Evolutionary conservation across 2,329 filamentous ascomycete species (phyloP).

Genomic region (Beauveria sp.): DNA sequence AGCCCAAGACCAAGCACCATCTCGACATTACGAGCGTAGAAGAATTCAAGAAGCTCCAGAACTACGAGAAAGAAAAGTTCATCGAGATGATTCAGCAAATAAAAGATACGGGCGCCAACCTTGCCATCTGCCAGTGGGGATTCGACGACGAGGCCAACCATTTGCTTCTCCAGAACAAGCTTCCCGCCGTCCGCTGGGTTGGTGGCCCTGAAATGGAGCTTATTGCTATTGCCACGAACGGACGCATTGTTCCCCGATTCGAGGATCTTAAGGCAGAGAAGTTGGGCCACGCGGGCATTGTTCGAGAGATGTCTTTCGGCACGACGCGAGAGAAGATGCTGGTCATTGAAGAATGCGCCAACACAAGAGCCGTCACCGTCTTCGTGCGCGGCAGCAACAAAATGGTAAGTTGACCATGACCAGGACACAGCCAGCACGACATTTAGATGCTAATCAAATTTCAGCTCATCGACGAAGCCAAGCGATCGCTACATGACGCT

Average conservation of each 20-base stretch:
- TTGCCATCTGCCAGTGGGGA: constrained; percentile 98
- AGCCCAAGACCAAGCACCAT: constrained; percentile 99
- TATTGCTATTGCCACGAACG: constrained; percentile 97
- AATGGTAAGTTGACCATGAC: constrained; percentile 59
- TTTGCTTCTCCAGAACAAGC: constrained; percentile 86
- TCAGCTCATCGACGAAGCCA: constrained; percentile 97
- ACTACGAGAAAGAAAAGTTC: constrained; percentile 93
- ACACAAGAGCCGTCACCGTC: constrained; percentile 90
- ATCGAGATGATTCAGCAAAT: constrained; percentile 98
- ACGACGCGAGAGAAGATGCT: constrained; percentile 99
- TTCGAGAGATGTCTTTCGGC: constrained; percentile 92
- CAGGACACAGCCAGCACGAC: not conserved
- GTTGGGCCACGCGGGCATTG: constrained; percentile 80
- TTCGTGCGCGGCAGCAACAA: constrained; percentile 98
- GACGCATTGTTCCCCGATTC: constrained; percentile 93
- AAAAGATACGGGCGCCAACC: constrained; percentile 93
- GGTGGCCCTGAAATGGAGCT: constrained; percentile 96
- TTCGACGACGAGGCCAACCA: constrained; percentile 99
- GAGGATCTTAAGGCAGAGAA: constrained; percentile 89
- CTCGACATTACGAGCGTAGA: constrained; percentile 95
- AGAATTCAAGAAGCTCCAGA: constrained; percentile 96
- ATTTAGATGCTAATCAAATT: constrained; percentile 15
- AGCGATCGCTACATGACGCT: constrained; percentile 93
- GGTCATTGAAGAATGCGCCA: constrained; percentile 98
- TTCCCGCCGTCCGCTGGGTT: constrained; percentile 96